Evolutionary conservation across 305 asterid genomes (phyloP).

Genomic region (Rubia peregrina): DNA sequence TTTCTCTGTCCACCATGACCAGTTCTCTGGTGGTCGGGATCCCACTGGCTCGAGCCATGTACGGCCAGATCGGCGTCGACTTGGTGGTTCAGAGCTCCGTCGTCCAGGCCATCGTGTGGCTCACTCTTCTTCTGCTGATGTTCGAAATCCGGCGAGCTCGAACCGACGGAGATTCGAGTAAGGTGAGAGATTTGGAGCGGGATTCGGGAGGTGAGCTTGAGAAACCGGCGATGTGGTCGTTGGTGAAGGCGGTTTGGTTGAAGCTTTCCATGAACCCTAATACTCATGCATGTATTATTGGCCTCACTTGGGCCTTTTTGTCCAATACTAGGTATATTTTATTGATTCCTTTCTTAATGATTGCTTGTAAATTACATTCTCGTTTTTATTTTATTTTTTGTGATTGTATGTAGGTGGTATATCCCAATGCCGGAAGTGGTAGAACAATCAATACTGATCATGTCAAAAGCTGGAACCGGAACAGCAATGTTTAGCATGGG

Average conservation of each 20-base stretch:
- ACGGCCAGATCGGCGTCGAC: conserved; percentile 40
- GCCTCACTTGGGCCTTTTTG: conserved; percentile 50
- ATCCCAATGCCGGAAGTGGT: conserved; percentile 48
- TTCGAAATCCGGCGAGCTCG: conserved; percentile 36
- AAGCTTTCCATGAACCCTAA: conserved; percentile 56
- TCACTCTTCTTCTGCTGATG: conserved; percentile 35
- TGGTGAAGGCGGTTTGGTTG: conserved; percentile 36
- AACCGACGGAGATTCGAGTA: conserved; percentile 1
- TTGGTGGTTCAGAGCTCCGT: conserved; percentile 49
- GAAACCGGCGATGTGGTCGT: conserved; percentile 22
- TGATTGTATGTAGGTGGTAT: conserved; percentile 31
- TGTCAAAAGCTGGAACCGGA: conserved; percentile 60
- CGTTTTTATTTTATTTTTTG: neutral
- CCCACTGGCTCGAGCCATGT: conserved; percentile 51
- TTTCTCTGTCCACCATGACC: conserved; percentile 46
- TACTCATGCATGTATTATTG: conserved; percentile 44
- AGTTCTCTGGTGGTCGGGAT: conserved; percentile 54
- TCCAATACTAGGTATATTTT: neutral
- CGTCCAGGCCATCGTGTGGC: conserved; percentile 51
- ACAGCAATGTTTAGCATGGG: conserved; percentile 80
- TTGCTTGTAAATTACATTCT: no score
- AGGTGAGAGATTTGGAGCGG: conserved; percentile 15
- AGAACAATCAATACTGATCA: conserved; percentile 49
- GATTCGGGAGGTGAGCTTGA: neutral
- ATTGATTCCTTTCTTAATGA: no score